Percentiles rank a stretch among this genome's conserved stretches.
phyloP scores from a whole-genome alignment of 2,329 filamentous ascomycete species.

The Didymella pinodella region DNA sequence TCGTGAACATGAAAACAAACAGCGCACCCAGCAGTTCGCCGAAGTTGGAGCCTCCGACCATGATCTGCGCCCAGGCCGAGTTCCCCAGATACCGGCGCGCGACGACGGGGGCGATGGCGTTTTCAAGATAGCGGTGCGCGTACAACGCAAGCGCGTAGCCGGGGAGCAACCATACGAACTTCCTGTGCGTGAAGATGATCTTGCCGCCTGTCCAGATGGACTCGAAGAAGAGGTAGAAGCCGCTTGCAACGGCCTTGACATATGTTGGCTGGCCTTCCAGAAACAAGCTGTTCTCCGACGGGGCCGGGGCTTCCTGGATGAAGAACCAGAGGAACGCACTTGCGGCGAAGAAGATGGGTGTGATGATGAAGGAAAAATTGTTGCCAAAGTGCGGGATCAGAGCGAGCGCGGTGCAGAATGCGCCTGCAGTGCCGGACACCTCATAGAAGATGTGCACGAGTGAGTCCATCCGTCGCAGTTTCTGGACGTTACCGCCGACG shows the following conservation, averaged over 20 bases:
- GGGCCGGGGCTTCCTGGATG: conserved; percentile 53
- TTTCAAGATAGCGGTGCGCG: conserved; percentile 61
- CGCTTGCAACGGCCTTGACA: conserved; percentile 49
- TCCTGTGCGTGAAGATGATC: conserved; percentile 58
- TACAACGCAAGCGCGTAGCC: conserved; percentile 61
- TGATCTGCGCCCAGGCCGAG: conserved; percentile 60
- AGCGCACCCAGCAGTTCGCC: conserved; percentile 60
- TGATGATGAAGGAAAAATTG: conserved; percentile 62
- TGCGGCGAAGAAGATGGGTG: conserved; percentile 57
- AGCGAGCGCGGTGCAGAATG: conserved; percentile 59
- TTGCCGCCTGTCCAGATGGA: conserved; percentile 57
- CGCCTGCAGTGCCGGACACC: conserved; percentile 58
- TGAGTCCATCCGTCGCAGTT: conserved; percentile 58
- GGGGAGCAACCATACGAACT: conserved; percentile 61
- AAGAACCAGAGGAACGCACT: conserved; percentile 58
- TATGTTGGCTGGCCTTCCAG: conserved; percentile 45
- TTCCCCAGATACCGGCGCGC: conserved; percentile 59
- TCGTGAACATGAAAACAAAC: conserved; percentile 60
- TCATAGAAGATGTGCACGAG: conserved; percentile 60
- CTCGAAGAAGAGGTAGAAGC: conserved; percentile 57
- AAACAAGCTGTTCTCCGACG: conserved; percentile 30
- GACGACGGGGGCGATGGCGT: conserved; percentile 57
- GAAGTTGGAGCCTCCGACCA: conserved; percentile 61
- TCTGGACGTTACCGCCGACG: conserved; percentile 60
- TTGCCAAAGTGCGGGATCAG: conserved; percentile 61